Evolutionary conservation across 768 basidiomycete species (phyloP), one percentile per base, ranked within the genome.

Genomic region (Naematelia aurantialba): DNA sequence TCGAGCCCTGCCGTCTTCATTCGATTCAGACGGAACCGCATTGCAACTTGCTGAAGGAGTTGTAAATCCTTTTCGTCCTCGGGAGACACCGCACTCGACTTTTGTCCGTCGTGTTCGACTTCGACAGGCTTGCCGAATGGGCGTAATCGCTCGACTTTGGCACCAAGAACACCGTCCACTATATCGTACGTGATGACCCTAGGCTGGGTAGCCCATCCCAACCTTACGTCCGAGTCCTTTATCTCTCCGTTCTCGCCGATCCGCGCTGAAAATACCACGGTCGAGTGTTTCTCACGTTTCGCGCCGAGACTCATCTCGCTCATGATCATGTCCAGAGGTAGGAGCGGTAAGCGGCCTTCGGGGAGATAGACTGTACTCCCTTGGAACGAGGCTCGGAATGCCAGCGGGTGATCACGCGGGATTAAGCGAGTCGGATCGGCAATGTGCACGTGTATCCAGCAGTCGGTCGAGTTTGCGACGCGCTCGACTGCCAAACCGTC

Each of bases 361-460:
- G 81, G 69, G 49, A 87, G 81, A 75, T 99, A 99, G 0, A 79
- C 67, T 0, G 88, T 82, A 45, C 81, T 72, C 2, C 79, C 79
- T 57, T 80, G 79, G 46, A 78, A 68, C 3, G 81, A 79, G 0
- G 93, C 93, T 3, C 80, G 76, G 25, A 80, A 76, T 0, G 87
- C 81, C 1, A 91, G 70, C 4, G 78, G 65, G 72, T 93, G 87
- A 0, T 81, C 81, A 0, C 88, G 88, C 19, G 86, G 87, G 24
- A 99, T 81, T 49, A 87, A 65, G 11, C 86, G 80, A 1, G 90
- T 91, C 0, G 93, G 93, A 74, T 99, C 96, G 10, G 96, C 93
- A 56, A 99, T 82, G 72, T 98, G 96, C 24, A 87, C 81, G 67
- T 97, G 93, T 11, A 94, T 72, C 94, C 96, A 98, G 46, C 78